phyloP scores from a whole-genome alignment of 176 grass and related monocot species.

The Triticum dicoccoides region DNA sequence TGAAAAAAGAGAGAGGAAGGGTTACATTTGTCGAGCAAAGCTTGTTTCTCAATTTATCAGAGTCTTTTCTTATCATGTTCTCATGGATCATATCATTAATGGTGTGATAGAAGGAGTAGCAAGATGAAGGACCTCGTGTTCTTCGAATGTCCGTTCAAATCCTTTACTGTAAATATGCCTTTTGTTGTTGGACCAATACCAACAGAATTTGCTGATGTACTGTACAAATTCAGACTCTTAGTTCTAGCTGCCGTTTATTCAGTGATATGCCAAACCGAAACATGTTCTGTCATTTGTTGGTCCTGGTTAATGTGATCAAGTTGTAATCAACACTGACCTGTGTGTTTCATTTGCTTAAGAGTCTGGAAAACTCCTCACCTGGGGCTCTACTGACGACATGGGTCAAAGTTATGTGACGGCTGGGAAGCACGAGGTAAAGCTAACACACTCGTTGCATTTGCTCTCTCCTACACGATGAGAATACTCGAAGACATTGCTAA shows the following conservation, averaged over 20 bases:
- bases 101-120: not conserved
- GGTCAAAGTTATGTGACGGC: constrained; percentile 96
- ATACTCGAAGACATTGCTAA: constrained; percentile 11
- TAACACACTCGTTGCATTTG: constrained; percentile 11
- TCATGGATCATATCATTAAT: not conserved
- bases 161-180: not conserved
- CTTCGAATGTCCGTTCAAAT: not conserved
- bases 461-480: not conserved
- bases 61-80: not conserved
- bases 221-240: not conserved
- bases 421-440: constrained; percentile 90
- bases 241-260: not conserved
- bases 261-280: not conserved
- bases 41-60: not conserved
- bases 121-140: not conserved
- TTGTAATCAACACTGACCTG: constrained; percentile 19
- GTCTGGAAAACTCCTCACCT: constrained; percentile 85
- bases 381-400: constrained; percentile 97
- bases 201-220: not conserved
- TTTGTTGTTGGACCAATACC: constrained; percentile 2
- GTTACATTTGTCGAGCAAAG: not conserved
- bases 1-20: not conserved
- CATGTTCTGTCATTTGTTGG: not conserved
- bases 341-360: constrained; percentile 43
- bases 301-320: not conserved